phyloP scores from a whole-genome alignment of 164 flowering plant genomes.

The Platanus orientalis region DNA sequence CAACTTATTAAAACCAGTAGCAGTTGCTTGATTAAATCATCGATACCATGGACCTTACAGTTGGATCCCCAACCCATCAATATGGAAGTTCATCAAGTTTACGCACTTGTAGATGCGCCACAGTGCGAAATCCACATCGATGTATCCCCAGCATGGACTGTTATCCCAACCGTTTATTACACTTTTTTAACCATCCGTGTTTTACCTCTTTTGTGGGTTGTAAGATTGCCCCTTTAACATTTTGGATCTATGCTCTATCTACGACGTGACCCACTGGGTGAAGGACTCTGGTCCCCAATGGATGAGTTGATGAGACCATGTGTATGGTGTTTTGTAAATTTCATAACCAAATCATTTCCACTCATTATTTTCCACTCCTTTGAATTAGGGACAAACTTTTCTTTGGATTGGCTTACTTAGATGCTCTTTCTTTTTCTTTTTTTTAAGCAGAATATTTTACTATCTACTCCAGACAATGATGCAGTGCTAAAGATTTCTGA shows the following conservation, averaged over 20 bases:
- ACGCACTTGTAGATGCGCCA: neutral
- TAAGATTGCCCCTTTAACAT: neutral
- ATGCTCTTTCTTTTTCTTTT: too few species aligned
- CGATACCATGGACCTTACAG: neutral
- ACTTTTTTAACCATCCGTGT: neutral
- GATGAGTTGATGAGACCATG: neutral
- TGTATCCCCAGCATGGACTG: neutral
- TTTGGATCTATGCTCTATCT: neutral
- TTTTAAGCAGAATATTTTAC: constrained; percentile 50
- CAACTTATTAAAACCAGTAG: too few species aligned
- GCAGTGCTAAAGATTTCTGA: constrained; percentile 61
- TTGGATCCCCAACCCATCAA: neutral
- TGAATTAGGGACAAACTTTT: neutral
- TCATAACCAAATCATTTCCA: neutral
- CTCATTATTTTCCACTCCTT: neutral
- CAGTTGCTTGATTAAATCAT: too few species aligned
- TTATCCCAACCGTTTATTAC: neutral
- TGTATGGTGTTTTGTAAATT: neutral
- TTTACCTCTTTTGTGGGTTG: neutral
- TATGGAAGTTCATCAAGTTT: neutral
- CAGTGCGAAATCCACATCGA: neutral
- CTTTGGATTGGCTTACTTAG: constrained; percentile 3
- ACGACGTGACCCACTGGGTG: neutral
- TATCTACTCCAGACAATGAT: constrained; percentile 33
- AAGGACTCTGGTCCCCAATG: neutral